Evolutionary conservation across 345 rosid species (phyloP).

Genomic region (Moringa oleifera): DNA sequence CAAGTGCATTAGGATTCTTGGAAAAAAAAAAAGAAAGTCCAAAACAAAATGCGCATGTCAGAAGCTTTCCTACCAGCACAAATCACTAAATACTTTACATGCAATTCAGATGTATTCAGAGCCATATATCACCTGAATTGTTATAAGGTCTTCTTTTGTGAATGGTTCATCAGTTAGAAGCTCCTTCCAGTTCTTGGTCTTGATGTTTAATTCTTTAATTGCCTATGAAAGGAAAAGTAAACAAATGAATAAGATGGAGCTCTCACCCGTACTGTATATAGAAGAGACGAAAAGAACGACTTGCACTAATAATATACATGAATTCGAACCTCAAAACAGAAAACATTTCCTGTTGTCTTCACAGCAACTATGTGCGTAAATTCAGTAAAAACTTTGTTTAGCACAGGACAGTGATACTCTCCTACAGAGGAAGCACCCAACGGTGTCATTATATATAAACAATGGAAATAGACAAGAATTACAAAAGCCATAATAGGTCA

Average conservation of each 20-base stretch:
- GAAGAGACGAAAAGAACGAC: constrained; percentile 14
- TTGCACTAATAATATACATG: constrained; percentile 5
- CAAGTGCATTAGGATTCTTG: constrained; percentile 86
- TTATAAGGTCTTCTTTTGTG: constrained; percentile 72
- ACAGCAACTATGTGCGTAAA: constrained; percentile 89
- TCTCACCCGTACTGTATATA: constrained; percentile 1
- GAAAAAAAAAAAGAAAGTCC: constrained; percentile 7
- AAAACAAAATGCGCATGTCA: neutral
- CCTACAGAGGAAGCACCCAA: constrained; percentile 35
- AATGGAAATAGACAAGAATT: constrained; percentile 5
- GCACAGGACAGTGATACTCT: constrained; percentile 85
- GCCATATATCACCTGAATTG: constrained; percentile 54
- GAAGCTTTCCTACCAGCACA: neutral
- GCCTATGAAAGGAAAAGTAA: constrained; percentile 41
- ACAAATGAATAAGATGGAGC: constrained; percentile 9
- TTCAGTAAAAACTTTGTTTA: constrained; percentile 91
- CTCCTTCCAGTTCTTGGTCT: constrained; percentile 91
- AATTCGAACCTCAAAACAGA: constrained; percentile 69
- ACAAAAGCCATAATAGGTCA: neutral
- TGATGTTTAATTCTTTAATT: constrained; percentile 81
- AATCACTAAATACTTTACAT: constrained; percentile 11
- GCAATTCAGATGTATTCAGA: constrained; percentile 2
- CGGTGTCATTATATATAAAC: neutral
- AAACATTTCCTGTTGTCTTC: constrained; percentile 84
- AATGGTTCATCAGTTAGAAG: constrained; percentile 84